Conservation (phyloP, 352 stramenopile genomes). For the Globisporangium recalcitrans region DNA sequence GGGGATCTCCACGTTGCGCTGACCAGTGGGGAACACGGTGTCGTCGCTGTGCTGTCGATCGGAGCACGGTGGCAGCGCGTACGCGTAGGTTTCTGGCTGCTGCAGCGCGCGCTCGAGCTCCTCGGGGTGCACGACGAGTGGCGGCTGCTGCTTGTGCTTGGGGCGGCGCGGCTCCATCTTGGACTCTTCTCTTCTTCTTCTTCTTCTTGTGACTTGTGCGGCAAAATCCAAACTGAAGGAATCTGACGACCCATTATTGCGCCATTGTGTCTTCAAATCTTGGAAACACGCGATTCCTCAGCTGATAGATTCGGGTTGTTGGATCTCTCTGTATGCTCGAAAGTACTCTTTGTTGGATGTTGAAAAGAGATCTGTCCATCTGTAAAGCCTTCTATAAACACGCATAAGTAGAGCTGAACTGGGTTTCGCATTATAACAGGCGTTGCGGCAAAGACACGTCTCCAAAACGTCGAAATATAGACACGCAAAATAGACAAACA, state of each 20-base stretch:
- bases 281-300: constrained; percentile 5
- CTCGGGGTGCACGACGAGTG: constrained; percentile 32
- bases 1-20: constrained; percentile 13
- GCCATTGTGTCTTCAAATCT: neutral
- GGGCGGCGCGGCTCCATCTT: constrained; percentile 48
- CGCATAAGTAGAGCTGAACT: neutral
- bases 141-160: constrained; percentile 62
- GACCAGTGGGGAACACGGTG: constrained; percentile 21
- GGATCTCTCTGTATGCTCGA: neutral
- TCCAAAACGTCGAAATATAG: neutral
- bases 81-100: constrained; percentile 29
- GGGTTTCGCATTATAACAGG: neutral
- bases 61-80: neutral
- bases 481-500: constrained; percentile 3
- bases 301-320: neutral
- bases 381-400: neutral
- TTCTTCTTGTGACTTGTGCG: neutral
- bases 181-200: constrained; percentile 16
- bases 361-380: too few relatives aligned
- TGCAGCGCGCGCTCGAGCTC: constrained; percentile 45
- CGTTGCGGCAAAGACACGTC: neutral
- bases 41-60: constrained; percentile 1
- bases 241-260: neutral
- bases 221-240: constrained; percentile 3
- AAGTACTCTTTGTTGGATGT: too few relatives aligned